Base-by-base conservation (phyloP, 1,284 basidiomycete genomes). In the Sporisorium sorghi region DNA sequence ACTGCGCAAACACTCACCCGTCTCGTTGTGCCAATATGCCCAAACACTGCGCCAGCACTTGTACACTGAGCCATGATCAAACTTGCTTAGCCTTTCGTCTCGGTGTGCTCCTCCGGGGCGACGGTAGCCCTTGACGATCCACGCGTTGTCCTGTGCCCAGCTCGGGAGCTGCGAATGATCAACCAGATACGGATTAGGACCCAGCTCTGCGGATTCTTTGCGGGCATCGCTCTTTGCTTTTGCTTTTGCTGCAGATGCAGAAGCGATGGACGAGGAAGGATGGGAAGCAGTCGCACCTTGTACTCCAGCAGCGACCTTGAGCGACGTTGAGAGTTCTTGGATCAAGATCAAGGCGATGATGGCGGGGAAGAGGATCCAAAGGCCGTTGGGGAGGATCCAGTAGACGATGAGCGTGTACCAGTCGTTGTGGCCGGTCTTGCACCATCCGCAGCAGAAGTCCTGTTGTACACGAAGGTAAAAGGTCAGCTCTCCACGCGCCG, bases 341-440 rank as follows among this genome's bases (percentile, higher is more conserved):
- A 64, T 50, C 21, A 81, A 60, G 24, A 58, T 23, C 23, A 40
- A 50, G 4, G 47, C 92, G 62, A 93, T 89, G 72, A 90, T 81
- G 44, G 86, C 79, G 0, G 92, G 92, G 39, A 92, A 80, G 32
- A 92, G 79, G 59, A 93, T 85, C 92, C 92, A 93, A 9, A 91
- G 72, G 5, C 91, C 91, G 74, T 94, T 94, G 0, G 92, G 91
- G 47, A 93, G 81, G 69, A 92, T 87, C 89, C 89, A 94, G 64
- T 89, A 88, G 44, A 90, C 77, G 47, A 92, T 70, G 33, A 91
- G 83, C 33, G 87, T 87, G 62, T 82, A 76, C 26, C 86, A 67
- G 35, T 86, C 81, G 82, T 95, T 95, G 83, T 95, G 93, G 5
- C 92, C 92, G 15, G 90, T 86, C 26, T 89, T 87, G 82, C 92